phyloP scores from a whole-genome alignment of 2,329 filamentous ascomycete species.

The Penicillium paneum region DNA sequence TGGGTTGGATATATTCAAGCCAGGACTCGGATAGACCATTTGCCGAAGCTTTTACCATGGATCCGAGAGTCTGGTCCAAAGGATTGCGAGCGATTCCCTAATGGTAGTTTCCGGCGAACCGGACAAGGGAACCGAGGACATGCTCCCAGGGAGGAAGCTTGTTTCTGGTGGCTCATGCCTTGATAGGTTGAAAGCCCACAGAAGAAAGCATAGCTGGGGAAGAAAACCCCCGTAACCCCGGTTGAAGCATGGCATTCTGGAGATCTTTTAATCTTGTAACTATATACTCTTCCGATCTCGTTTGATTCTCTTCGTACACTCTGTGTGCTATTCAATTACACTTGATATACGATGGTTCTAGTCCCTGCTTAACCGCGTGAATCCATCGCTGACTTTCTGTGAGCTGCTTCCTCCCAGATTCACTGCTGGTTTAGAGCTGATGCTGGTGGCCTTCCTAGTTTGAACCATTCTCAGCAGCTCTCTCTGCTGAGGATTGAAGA shows the following conservation, averaged over 20 bases:
- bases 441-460: neutral
- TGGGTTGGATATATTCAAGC: neutral
- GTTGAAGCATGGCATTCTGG: slow-evolving; percentile 8
- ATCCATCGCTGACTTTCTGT: neutral
- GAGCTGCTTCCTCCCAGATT: neutral
- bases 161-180: neutral
- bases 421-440: neutral
- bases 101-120: slow-evolving; percentile 23
- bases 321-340: neutral
- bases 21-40: neutral
- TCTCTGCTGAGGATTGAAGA: neutral
- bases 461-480: neutral
- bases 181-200: slow-evolving; percentile 12
- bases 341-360: neutral
- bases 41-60: slow-evolving; percentile 8
- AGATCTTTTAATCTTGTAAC: neutral
- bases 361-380: neutral
- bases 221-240: neutral
- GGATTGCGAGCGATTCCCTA: slow-evolving; percentile 7
- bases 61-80: neutral
- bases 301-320: neutral
- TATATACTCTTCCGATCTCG: neutral
- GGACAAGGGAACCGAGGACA: slow-evolving; percentile 19
- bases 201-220: slow-evolving; percentile 1
- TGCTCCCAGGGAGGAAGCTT: slow-evolving; percentile 6